Conservation (phyloP, 139 green algal species). For the Micractinium sp. region DNA sequence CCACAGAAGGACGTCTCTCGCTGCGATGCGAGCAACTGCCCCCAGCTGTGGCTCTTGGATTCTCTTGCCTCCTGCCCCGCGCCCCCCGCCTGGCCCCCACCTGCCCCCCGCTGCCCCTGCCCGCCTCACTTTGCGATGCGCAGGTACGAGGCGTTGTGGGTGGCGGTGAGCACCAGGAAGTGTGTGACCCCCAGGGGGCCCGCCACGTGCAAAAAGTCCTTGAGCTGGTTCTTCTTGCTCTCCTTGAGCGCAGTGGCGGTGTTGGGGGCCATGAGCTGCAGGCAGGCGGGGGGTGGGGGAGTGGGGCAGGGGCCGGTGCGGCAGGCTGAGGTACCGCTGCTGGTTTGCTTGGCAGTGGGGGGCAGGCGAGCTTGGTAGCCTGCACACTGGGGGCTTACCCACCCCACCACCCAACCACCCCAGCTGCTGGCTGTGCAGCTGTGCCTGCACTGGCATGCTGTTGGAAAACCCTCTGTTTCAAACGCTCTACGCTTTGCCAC, state of each 20-base stretch:
- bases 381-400: too few species aligned
- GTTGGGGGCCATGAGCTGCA: conserved; percentile 88
- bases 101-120: not conserved
- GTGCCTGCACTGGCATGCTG: too few species aligned
- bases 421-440: too few species aligned
- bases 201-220: conserved; percentile 96
- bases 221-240: conserved; percentile 85
- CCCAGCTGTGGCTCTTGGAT: too few species aligned
- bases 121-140: conserved; percentile 73
- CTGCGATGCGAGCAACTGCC: too few species aligned
- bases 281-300: not conserved
- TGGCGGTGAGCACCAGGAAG: conserved; percentile 94
- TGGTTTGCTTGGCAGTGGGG: not conserved
- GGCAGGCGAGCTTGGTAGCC: not conserved
- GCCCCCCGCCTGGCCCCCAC: too few species aligned
- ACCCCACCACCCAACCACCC: not conserved
- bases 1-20: too few species aligned
- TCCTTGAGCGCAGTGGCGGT: conserved; percentile 89
- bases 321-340: too few species aligned
- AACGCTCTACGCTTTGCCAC: too few species aligned
- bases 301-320: not conserved
- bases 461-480: too few species aligned
- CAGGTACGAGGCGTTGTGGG: conserved; percentile 86
- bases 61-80: too few species aligned
- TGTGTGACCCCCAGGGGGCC: conserved; percentile 96